A percentile compares a stretch with the other conserved stretches of the same genome.
Conservation (phyloP, 306 rosid genomes). For the Prunus dulcis region DNA sequence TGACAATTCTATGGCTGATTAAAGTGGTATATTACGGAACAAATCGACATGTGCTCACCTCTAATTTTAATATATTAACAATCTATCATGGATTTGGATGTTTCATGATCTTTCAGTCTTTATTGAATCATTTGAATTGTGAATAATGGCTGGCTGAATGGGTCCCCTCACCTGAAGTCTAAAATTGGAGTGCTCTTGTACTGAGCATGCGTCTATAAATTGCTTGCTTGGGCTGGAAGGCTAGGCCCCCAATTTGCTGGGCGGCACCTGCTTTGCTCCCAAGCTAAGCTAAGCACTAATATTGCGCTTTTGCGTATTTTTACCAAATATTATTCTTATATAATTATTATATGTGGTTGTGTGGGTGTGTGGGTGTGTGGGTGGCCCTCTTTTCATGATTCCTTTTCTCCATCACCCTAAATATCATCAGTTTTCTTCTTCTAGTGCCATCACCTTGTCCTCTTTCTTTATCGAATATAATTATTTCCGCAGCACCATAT, state of each 20-base stretch:
- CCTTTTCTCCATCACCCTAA: background rate
- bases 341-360: too few species aligned
- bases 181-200: background rate
- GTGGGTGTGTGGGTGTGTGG: too few species aligned
- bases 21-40: too few species aligned
- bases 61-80: background rate
- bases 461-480: too few species aligned
- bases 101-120: background rate
- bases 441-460: too few species aligned
- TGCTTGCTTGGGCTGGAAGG: conserved; percentile 18
- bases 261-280: conserved; percentile 22
- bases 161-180: background rate
- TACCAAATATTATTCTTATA: background rate
- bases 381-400: conserved; percentile 7
- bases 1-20: too few species aligned
- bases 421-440: background rate
- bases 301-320: background rate
- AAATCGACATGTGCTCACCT: too few species aligned
- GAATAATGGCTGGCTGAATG: background rate
- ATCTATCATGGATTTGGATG: background rate
- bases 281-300: conserved; percentile 1
- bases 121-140: background rate
- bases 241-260: conserved; percentile 18
- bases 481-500: too few species aligned
- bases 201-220: background rate